A percentile compares a stretch with the other conserved stretches of the same genome.
These are phyloP conservation scores for Afroboletus lepidellus DNA, from an alignment of 1,284 basidiomycete species.

Conservation along the genomic window DNA sequence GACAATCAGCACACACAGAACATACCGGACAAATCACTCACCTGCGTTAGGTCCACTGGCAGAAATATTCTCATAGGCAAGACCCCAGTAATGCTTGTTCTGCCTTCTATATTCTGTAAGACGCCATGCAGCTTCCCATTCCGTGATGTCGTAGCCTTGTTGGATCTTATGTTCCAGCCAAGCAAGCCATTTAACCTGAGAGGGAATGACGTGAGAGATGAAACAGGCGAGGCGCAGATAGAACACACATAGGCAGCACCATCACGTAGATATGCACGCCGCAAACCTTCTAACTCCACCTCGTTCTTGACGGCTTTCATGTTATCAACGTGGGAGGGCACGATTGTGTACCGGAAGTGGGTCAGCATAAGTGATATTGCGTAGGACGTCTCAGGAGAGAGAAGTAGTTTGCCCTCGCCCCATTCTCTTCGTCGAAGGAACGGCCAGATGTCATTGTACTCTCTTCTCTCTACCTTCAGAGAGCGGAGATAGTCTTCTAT, in stretches of 20 bases:
- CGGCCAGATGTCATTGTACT: conserved; percentile 83
- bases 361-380: conserved; percentile 80
- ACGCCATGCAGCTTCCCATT: conserved; percentile 87
- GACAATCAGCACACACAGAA: conserved; percentile 7
- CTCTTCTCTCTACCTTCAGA: conserved; percentile 57
- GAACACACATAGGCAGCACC: conserved; percentile 83
- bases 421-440: conserved; percentile 71
- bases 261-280: conserved; percentile 85
- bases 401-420: conserved; percentile 74
- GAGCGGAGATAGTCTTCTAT: conserved; percentile 57
- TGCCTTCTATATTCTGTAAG: conserved; percentile 78
- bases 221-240: conserved; percentile 6
- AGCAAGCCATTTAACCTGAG: conserved; percentile 73
- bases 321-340: conserved; percentile 67
- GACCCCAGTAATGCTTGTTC: conserved; percentile 79
- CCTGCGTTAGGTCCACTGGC: conserved; percentile 86
- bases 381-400: conserved; percentile 70
- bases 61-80: conserved; percentile 93
- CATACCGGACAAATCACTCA: conserved; percentile 24
- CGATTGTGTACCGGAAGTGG: conserved; percentile 70
- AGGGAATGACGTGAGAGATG: conserved; percentile 16
- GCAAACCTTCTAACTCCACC: conserved; percentile 80
- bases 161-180: conserved; percentile 86
- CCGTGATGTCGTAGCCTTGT: conserved; percentile 79
- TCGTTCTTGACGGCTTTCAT: conserved; percentile 90